Evolutionary conservation across 345 rosid genomes (phyloP), one percentile per base, ranked within the genome.

Genomic region (Ricinus communis): DNA sequence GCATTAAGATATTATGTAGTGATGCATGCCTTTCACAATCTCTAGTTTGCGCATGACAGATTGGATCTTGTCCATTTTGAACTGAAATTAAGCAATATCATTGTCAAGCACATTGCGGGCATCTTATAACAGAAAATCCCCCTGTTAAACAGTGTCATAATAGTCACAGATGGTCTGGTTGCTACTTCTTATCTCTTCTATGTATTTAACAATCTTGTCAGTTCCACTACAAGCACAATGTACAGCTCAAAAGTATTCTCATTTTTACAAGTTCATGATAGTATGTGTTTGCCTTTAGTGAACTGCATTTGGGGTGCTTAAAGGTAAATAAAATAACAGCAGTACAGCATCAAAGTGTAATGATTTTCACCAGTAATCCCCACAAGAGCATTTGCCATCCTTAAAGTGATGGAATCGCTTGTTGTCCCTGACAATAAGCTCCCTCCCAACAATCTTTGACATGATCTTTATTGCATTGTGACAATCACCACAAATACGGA

Each of bases 401-500:
- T 69, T 84, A 75, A 87, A 87, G 74, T 87, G 88, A 72, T 88
- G 90, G 57, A 85, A 85, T 51, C 90, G 66, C 81, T 87, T 87
- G 83, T 82, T 87, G 62, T 87, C 92, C 77, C 92, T 73, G 36
- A 84, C 88, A 38, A 87, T 84, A 53, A 87, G 81, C 76, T 87
- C 90, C 78, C 88, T 82, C 45, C 87, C 90, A 63, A 87, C 90
- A 50, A 85, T 82, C 76, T 69, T 82, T 0, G 89, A 87, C 91
- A 87, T 87, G 65, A 85, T 84, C 61, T 87, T 87, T 33, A 85
- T 84, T 0, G 87, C 89, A 62, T 85, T 85, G 75, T 87, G 89
- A 67, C 91, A 87, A 64, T 85, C 89, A 4, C 91, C 89, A 0
- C 91, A 87, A 13, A 87, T 87, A n/a, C 91, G 79, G 33, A 87